These are phyloP conservation scores for Colletotrichum tamarilloi DNA, from an alignment of 2,329 filamentous ascomycete species.

Conservation along the genomic window DNA sequence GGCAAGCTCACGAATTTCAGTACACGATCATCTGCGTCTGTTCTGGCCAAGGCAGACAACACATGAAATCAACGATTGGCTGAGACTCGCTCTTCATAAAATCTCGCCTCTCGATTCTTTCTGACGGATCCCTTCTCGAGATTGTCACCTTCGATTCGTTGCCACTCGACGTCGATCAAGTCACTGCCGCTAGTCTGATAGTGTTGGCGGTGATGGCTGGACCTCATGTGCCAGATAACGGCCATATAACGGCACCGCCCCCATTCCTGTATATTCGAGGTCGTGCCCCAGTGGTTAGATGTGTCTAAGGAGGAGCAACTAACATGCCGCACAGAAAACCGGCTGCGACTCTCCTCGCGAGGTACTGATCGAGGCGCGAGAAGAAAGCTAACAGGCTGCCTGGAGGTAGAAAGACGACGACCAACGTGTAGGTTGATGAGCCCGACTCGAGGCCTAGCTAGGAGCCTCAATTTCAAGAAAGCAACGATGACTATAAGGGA, in stretches of 20 bases:
- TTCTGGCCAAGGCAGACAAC: neutral
- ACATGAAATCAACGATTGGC: neutral
- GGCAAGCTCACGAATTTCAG: neutral
- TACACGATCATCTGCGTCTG: no score
- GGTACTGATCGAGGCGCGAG: slow-evolving; percentile 50
- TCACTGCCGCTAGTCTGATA: slow-evolving; percentile 37
- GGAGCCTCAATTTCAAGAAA: slow-evolving; percentile 57
- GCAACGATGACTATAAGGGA: slow-evolving; percentile 58
- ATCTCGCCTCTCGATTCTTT: slow-evolving; percentile 45
- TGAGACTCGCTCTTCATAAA: slow-evolving; percentile 44
- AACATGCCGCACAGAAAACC: slow-evolving; percentile 34
- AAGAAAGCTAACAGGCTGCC: slow-evolving; percentile 64
- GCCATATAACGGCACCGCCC: slow-evolving; percentile 41
- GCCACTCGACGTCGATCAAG: slow-evolving; percentile 46
- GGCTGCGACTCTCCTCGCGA: slow-evolving; percentile 30
- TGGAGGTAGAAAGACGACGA: slow-evolving; percentile 63
- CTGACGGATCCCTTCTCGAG: slow-evolving; percentile 41
- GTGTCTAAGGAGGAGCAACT: slow-evolving; percentile 27
- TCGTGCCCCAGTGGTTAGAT: slow-evolving; percentile 27
- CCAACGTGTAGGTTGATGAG: slow-evolving; percentile 60
- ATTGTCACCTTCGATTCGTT: slow-evolving; percentile 37
- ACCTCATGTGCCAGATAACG: slow-evolving; percentile 42
- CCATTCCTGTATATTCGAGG: slow-evolving; percentile 18
- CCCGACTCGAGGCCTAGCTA: slow-evolving; percentile 60
- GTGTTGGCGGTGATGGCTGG: slow-evolving; percentile 13